Base-by-base conservation (phyloP, 805 yeast species). In the Millerozyma miso region DNA sequence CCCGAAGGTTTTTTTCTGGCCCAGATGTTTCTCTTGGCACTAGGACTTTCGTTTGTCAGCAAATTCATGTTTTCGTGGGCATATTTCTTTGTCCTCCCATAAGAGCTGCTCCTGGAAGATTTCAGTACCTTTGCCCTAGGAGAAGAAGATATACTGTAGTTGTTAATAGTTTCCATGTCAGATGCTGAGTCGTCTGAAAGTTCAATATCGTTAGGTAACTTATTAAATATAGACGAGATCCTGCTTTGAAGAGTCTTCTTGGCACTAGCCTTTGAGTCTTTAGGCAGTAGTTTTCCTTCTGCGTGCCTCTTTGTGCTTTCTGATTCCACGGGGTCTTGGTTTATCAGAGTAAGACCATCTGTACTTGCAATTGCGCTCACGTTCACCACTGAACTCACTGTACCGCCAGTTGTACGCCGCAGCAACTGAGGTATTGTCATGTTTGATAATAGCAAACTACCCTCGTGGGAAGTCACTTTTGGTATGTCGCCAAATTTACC, bases 161-260 rank as follows among this genome's bases (percentile, higher is more conserved):
- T 53, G 40, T 54, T 50, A 5, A 64, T 54, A 1, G 73, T 63
- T 16, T 70, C 75, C 35, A 51, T 50, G 39, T 69, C 75, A 1
- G 71, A 64, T 2, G 71, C 73, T n/a, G 72, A 66, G 47, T 71
- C 76, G 40, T 71, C 76, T 0, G 74, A 68, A 4, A 71, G 51
- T 44, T 71, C 75, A 40, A 71, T 68, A 54, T 71, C 76, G 48
- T 71, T 71, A 12, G 76, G 76, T n/a, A 71, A 52, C 35, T 71
- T 71, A 45, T 67, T 71, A 53, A 71, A 71, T 3, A 69, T 64
- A 4, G 72, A 58, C 1, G 72, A 56, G 10, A 68, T 67, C 29
- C 62, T 52, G 45, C 53, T 62, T 47, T 58, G 67, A 4, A 65
- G 50, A n/a, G 62, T 46, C 16, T 42, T 43, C 6, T 41, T 36